phyloP scores from a whole-genome alignment of 129 eudicot genomes.

The Artemisia tridentata region DNA sequence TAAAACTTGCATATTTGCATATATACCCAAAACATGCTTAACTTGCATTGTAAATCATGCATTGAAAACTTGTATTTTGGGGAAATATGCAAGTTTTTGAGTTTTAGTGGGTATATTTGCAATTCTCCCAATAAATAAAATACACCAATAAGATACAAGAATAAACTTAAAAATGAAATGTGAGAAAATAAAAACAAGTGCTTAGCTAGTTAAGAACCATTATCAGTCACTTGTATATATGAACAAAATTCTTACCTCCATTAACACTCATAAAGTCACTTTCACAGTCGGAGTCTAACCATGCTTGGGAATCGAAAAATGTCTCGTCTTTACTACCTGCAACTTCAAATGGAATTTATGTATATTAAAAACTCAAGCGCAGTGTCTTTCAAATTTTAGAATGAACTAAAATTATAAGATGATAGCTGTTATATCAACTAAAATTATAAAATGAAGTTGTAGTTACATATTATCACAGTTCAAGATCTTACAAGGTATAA shows the following conservation, averaged over 20 bases:
- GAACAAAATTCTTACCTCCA: constrained; percentile 44
- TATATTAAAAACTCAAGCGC: background rate
- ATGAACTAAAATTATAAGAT: background rate
- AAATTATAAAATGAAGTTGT: too few relatives aligned
- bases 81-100: too few relatives aligned
- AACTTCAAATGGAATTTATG: background rate
- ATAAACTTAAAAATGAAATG: background rate
- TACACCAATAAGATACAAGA: background rate
- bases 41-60: too few relatives aligned
- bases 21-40: too few relatives aligned
- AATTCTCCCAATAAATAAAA: too few relatives aligned
- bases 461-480: too few relatives aligned
- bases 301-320: constrained; percentile 69
- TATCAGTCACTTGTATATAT: background rate
- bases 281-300: constrained; percentile 81
- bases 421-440: background rate
- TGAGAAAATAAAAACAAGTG: background rate
- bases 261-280: constrained; percentile 58
- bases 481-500: too few relatives aligned
- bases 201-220: background rate
- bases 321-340: constrained; percentile 72
- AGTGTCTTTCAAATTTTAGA: background rate
- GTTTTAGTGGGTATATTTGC: too few relatives aligned
- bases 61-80: too few relatives aligned
- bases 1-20: too few relatives aligned